phyloP scores from a whole-genome alignment of 305 asterid species.

The Fraxinus velutina region DNA sequence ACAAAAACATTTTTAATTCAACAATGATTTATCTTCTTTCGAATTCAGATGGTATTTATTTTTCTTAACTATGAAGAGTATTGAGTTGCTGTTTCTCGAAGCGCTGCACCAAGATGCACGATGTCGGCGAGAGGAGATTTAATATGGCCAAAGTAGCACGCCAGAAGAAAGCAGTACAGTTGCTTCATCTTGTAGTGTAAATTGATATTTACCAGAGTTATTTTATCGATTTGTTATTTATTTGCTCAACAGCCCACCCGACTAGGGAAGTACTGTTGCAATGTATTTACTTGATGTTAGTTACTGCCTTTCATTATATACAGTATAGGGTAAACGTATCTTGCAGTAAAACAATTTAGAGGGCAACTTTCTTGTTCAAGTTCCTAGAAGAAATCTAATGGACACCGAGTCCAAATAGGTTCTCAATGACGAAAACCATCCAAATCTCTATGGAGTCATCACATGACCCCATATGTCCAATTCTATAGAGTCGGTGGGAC shows the following conservation, averaged over 20 bases:
- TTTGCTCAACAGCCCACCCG: background rate
- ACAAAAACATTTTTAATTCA: background rate
- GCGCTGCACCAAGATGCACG: background rate
- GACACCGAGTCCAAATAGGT: background rate
- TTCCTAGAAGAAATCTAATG: background rate
- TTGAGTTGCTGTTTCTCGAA: background rate
- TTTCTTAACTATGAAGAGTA: background rate
- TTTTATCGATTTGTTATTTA: background rate
- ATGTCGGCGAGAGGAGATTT: background rate
- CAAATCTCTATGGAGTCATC: background rate
- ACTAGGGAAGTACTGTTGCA: background rate
- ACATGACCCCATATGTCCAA: background rate
- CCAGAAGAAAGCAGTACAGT: background rate
- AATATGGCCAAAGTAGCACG: slow-evolving; percentile 1
- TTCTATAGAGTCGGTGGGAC: background rate
- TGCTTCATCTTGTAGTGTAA: background rate
- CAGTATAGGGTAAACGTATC: background rate
- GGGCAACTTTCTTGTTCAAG: background rate
- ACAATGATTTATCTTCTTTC: background rate
- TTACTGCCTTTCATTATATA: background rate
- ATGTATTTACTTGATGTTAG: background rate
- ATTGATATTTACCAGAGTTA: background rate
- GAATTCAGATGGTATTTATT: background rate
- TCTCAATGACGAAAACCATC: background rate
- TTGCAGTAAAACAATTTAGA: background rate